Percentiles rank a stretch among this genome's conserved stretches.
phyloP scores from a whole-genome alignment of 1,284 basidiomycete genomes.

The Pulveroboletus sp. region DNA sequence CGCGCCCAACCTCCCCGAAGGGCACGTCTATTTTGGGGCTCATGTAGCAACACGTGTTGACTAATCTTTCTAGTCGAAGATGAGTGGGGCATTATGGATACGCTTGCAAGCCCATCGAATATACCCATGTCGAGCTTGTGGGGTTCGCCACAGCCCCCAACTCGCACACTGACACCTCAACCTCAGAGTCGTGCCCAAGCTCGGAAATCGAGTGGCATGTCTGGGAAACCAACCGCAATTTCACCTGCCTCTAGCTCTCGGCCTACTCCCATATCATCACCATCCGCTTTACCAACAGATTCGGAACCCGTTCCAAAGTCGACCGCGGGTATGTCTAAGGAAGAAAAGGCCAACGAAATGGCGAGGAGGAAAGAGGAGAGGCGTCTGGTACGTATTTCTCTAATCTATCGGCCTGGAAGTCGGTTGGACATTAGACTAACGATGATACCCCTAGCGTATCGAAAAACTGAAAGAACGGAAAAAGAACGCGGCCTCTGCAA shows the following conservation, averaged over 20 bases:
- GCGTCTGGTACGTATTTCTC: conserved; percentile 58
- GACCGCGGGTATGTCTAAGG: conserved; percentile 63
- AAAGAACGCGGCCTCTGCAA: conserved; percentile 40
- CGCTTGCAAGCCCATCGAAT: conserved; percentile 3
- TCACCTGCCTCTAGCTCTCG: conserved; percentile 27
- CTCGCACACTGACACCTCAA: conserved; percentile 25
- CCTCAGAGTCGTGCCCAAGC: conserved; percentile 8
- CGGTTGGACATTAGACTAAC: conserved; percentile 2
- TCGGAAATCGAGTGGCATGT: conserved; percentile 5
- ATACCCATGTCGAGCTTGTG: conserved; percentile 12
- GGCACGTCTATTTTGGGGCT: conserved; percentile 11
- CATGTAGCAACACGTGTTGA: neutral
- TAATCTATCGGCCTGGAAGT: neutral
- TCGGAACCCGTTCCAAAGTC: conserved; percentile 14
- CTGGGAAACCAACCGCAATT: neutral
- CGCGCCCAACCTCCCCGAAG: conserved; percentile 16
- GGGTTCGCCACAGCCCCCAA: conserved; percentile 20
- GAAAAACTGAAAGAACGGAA: conserved; percentile 74
- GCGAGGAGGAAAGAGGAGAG: conserved; percentile 85
- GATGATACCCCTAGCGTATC: conserved; percentile 50
- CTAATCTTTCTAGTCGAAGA: conserved; percentile 5
- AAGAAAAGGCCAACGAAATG: conserved; percentile 89
- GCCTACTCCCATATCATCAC: conserved; percentile 30
- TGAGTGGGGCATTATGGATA: conserved; percentile 30
- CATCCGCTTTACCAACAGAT: conserved; percentile 17